phyloP scores from a whole-genome alignment of 2,329 filamentous ascomycete species.

The Aspergillus unguis region DNA sequence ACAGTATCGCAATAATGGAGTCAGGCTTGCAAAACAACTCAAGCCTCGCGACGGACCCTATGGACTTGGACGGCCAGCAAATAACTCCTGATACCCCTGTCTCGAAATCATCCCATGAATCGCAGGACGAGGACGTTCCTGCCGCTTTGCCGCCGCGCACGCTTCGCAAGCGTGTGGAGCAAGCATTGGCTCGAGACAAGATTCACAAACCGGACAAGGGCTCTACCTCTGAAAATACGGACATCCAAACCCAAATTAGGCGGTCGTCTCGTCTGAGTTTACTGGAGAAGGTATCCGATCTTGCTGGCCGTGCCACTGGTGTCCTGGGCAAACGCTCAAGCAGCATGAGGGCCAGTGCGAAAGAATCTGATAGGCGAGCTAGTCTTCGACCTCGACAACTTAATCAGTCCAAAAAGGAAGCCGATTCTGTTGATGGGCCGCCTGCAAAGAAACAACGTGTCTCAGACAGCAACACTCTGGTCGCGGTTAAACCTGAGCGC shows the following conservation, averaged over 20 bases:
- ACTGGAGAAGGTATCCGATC: conserved; percentile 43
- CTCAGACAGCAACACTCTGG: conserved; percentile 33
- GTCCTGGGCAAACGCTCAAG: conserved; percentile 60
- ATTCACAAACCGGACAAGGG: conserved; percentile 23
- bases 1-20: conserved; percentile 44
- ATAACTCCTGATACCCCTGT: conserved; percentile 33
- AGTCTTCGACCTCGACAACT: conserved; percentile 55
- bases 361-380: conserved; percentile 54
- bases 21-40: conserved; percentile 28
- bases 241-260: conserved; percentile 30
- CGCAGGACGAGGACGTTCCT: conserved; percentile 21
- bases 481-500: conserved; percentile 22
- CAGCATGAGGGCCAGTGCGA: conserved; percentile 53
- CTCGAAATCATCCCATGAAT: conserved; percentile 35
- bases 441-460: conserved; percentile 43
- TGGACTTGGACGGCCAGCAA: conserved; percentile 24
- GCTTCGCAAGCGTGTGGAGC: conserved; percentile 32
- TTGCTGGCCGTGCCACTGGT: conserved; percentile 48
- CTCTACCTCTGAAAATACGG: conserved; percentile 22
- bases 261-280: conserved; percentile 45
- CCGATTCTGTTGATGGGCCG: conserved; percentile 23
- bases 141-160: conserved; percentile 28
- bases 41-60: conserved; percentile 19
- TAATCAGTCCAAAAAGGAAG: conserved; percentile 25
- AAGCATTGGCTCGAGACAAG: conserved; percentile 26